Base-by-base conservation (phyloP, 108 stramenopile species). In the Nitzschia palea region DNA sequence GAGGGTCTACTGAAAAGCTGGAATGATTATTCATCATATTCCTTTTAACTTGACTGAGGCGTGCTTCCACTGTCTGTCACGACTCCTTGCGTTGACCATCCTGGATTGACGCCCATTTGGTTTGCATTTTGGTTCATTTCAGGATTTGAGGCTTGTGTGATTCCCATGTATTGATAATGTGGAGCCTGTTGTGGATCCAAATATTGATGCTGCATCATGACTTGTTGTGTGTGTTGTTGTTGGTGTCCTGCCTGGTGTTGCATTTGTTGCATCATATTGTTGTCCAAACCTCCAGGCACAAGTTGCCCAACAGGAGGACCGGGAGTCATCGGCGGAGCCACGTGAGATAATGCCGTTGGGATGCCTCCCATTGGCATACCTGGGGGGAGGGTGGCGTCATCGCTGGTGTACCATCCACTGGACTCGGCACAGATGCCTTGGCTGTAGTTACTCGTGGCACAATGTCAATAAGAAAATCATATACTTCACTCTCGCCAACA, bases 391-490 rank as follows among this genome's bases (percentile, higher is more conserved):
- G 65, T 43, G 56, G 70, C 8, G 50, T 33, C 66, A 68, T 66
- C 47, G 61, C 53, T 8, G 23, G 18, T 27, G 62, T 55, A 27
- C 63, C 47, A 44, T 58, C 34, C 28, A 47, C 10, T 44, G 56
- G 9, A 22, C 14, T 35, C 1, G 50, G 55, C 26, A 45, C 30
- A 10, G 80, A 25, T 33, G 61, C 52, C 65, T 67, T 67, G 23
- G 67, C 20, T 10, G 79, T 47, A 6, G 80, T 74, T 3, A 81
- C 73, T 42, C 84, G 52, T 10, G 88, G 88, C 9, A 89, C 79
- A 57, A 89, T 79, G 52, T 89, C 88, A 56, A 89, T 89, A 18
- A 89, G 70, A 70, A 89, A 89, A 62, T 89, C 88, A 59, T 79
- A 89, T 4, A 83, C 79, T 57, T 89, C 88, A 63, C 77, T 79